Evolutionary conservation across 768 basidiomycete species (phyloP).

Genomic region (Wakefieldia striispora): DNA sequence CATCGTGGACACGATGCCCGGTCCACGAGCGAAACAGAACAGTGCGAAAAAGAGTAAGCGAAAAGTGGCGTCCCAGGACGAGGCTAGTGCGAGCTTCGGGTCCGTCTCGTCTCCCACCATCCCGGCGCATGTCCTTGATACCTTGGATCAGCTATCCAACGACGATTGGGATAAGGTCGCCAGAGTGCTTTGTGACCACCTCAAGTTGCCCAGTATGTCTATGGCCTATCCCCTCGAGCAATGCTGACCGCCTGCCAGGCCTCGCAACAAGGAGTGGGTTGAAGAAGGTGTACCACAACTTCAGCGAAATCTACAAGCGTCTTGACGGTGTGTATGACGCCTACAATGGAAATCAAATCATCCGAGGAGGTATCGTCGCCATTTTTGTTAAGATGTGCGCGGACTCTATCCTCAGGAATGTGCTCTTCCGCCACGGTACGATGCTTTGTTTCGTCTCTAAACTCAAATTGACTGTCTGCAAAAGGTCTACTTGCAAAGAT

Average conservation of each 20-base stretch:
- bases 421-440: slow-evolving; percentile 50
- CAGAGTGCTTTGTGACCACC: slow-evolving; percentile 43
- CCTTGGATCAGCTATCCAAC: slow-evolving; percentile 16
- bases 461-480: not conserved
- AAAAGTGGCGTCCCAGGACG: slow-evolving; percentile 1
- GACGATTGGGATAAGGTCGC: slow-evolving; percentile 48
- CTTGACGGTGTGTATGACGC: slow-evolving; percentile 47
- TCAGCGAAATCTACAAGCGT: slow-evolving; percentile 45
- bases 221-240: not conserved
- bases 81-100: not conserved
- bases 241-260: not conserved
- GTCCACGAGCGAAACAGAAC: slow-evolving; percentile 23
- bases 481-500: slow-evolving; percentile 53
- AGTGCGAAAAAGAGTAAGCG: slow-evolving; percentile 15
- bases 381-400: slow-evolving; percentile 61
- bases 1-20: slow-evolving; percentile 14
- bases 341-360: slow-evolving; percentile 41
- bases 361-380: slow-evolving; percentile 51
- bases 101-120: not conserved
- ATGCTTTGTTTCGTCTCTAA: not conserved
- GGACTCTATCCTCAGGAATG: slow-evolving; percentile 56
- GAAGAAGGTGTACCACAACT: slow-evolving; percentile 58
- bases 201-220: slow-evolving; percentile 51
- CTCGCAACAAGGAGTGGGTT: slow-evolving; percentile 49
- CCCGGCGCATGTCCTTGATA: slow-evolving; percentile 2